phyloP scores from a whole-genome alignment of 108 stramenopile genomes.

The Cyclostephanos invisitatus region DNA sequence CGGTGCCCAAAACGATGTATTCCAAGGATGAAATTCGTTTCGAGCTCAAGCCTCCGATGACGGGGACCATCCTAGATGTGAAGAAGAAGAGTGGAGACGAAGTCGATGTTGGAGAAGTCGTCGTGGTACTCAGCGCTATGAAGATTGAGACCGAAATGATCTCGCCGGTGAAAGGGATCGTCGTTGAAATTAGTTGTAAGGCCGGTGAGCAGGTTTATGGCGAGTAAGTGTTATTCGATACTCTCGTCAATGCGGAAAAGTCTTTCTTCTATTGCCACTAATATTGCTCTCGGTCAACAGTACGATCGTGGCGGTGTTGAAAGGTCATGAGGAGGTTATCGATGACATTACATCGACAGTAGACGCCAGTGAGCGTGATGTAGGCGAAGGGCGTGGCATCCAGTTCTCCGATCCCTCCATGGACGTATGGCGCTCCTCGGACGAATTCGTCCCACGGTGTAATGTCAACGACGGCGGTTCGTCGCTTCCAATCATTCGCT shows the following conservation, averaged over 20 bases:
- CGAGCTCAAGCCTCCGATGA: conserved; percentile 73
- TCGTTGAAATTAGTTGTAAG: conserved; percentile 44
- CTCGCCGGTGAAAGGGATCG: conserved; percentile 65
- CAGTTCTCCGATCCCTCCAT: conserved; percentile 34
- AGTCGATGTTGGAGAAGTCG: conserved; percentile 67
- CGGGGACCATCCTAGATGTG: conserved; percentile 72
- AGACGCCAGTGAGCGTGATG: conserved; percentile 1
- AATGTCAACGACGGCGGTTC: conserved; percentile 33
- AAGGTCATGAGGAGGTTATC: conserved; percentile 49
- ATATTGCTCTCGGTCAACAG: too few relatives aligned
- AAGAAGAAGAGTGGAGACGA: conserved; percentile 60
- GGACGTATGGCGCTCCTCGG: conserved; percentile 42
- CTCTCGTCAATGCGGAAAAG: too few relatives aligned
- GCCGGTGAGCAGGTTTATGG: conserved; percentile 68
- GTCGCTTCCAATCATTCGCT: conserved; percentile 31
- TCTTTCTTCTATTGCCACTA: too few relatives aligned
- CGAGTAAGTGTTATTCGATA: too few relatives aligned
- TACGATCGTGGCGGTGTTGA: conserved; percentile 53
- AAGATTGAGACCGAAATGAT: conserved; percentile 83
- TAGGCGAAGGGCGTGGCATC: neutral
- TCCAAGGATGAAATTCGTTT: conserved; percentile 48
- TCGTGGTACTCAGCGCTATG: conserved; percentile 83
- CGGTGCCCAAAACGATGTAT: conserved; percentile 27
- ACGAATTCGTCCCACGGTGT: conserved; percentile 27
- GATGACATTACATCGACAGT: conserved; percentile 9